Evolutionary conservation across 2,329 filamentous ascomycete genomes (phyloP), one percentile per base, ranked within the genome.

Genomic region (Exophiala aquamarina): DNA sequence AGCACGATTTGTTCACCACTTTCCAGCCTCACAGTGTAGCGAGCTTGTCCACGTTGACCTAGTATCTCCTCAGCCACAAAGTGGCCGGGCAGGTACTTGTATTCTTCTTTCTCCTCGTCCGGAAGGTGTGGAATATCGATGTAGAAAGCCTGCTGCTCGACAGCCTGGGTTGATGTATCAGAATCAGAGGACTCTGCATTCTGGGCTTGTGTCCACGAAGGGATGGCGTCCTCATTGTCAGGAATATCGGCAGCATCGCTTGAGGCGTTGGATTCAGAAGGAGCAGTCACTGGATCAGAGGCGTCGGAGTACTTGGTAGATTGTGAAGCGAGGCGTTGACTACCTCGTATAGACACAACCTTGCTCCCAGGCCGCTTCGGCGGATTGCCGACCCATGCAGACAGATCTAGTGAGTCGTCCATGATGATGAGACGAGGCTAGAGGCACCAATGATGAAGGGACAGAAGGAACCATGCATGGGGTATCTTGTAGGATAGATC

Each of bases 41-140:
- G 49, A 35, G 57, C 57, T 15, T 50, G 35, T 32, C 52, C 55
- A 14, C 55, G 56, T 26, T 70, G 53, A 18, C 54, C 47, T 37
- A 69, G 56, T 39, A 71, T 54, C 20, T 58, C 59, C 14, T 55
- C 57, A 10, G 65, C 63, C 5, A 56, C 51, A 44, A 63, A 69
- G 53, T 71, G 67, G 9, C 68, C 68, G 1, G 68, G 67, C 11
- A 72, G 56, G 44, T 59, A 68, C 11, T 67, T 59, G 52, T 70
- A 72, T 15, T 67, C 63, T 9, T 64, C 56, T 15, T 54, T 50
- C 41, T 67, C 61, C 5, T 59, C 44, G 32, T 68, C 59, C 3
- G 58, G 41, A 4, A 68, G 41, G 1, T 15, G 35, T 8, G 69
- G 68, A 10, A 69, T 48, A 21, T 65, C 52, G 26, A 72, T 60